Percentiles rank a stretch among this genome's conserved stretches.
phyloP scores from a whole-genome alignment of 257 asterid species.

The Mentha longifolia region DNA sequence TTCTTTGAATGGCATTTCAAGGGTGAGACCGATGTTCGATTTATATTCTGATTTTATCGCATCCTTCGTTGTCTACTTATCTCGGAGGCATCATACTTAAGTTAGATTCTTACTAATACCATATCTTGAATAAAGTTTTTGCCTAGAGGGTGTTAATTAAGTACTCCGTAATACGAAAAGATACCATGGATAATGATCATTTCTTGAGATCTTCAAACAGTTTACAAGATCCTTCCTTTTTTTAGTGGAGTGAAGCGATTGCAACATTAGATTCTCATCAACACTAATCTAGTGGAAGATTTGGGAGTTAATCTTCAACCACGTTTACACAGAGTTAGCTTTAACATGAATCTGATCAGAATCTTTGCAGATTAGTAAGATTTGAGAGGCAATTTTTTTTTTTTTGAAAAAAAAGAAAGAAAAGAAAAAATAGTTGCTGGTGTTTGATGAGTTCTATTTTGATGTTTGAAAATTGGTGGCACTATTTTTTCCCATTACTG shows the following conservation, averaged over 20 bases:
- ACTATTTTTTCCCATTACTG: neutral
- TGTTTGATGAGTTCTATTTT: too few relatives aligned
- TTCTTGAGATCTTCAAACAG: constrained; percentile 34
- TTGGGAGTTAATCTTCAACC: constrained; percentile 19
- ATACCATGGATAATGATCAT: constrained; percentile 17
- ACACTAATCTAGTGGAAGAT: constrained; percentile 32
- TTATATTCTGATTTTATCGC: constrained; percentile 33
- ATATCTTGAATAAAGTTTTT: constrained; percentile 30
- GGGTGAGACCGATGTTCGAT: neutral
- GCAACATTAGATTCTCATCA: constrained; percentile 25
- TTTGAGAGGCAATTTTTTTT: neutral
- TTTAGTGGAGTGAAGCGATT: constrained; percentile 37
- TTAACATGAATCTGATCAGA: constrained; percentile 29
- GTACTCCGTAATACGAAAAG: too few relatives aligned
- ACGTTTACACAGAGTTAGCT: neutral
- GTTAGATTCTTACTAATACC: constrained; percentile 33
- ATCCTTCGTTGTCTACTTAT: constrained; percentile 39
- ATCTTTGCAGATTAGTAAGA: constrained; percentile 14
- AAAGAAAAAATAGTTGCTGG: too few relatives aligned
- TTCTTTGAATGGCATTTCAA: constrained; percentile 25
- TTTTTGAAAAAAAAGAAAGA: too few relatives aligned
- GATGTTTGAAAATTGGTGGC: neutral
- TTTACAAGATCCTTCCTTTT: constrained; percentile 41
- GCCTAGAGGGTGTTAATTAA: neutral
- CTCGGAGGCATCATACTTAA: constrained; percentile 30